These are phyloP conservation scores for Allium cepa DNA, from an alignment of 106 monocot genomes.

Conservation along the genomic window DNA sequence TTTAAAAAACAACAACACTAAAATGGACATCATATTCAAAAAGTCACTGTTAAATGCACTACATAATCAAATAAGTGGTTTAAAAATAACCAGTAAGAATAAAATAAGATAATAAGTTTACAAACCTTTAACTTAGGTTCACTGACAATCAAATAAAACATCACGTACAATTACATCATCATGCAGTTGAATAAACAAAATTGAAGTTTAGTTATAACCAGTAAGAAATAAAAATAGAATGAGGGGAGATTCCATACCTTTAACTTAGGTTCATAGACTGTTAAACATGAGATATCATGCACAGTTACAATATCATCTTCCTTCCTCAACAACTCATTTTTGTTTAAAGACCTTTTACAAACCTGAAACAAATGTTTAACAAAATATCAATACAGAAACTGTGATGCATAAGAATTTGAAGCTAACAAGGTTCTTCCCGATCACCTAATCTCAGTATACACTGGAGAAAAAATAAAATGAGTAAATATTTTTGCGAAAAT, in stretches of 20 bases:
- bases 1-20: no score
- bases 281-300: slow-evolving; percentile 50
- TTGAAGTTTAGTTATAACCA: no score
- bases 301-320: slow-evolving; percentile 85
- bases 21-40: no score
- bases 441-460: background rate
- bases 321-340: slow-evolving; percentile 81
- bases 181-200: background rate
- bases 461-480: slow-evolving; percentile 1
- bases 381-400: slow-evolving; percentile 27
- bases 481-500: slow-evolving; percentile 3
- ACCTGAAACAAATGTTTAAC: slow-evolving; percentile 37
- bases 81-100: background rate
- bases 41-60: no score
- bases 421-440: background rate
- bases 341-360: slow-evolving; percentile 83
- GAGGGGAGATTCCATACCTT: slow-evolving; percentile 33
- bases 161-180: slow-evolving; percentile 27
- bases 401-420: slow-evolving; percentile 1
- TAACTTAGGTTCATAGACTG: slow-evolving; percentile 77
- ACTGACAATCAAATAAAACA: slow-evolving; percentile 46
- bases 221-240: no score
- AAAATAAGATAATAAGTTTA: background rate
- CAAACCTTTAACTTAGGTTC: slow-evolving; percentile 85
- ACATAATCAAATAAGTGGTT: background rate